These are phyloP conservation scores for Dactylis glomerata DNA, from an alignment of 176 grass and related monocot genomes.

Conservation along the genomic window DNA sequence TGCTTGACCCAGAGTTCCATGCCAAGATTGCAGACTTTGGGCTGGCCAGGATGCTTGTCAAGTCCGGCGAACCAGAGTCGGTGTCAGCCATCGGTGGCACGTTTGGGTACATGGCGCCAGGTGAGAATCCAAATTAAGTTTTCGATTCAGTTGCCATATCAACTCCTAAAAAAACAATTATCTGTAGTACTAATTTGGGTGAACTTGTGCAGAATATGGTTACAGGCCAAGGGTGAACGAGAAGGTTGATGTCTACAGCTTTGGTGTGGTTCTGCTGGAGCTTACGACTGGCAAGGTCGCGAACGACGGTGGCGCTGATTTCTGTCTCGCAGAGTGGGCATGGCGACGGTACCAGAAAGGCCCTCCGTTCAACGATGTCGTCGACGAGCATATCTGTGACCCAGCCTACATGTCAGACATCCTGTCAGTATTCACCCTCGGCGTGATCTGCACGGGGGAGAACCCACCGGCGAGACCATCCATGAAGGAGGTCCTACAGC, in stretches of 20 bases:
- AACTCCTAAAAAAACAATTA: not conserved
- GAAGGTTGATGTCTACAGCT: conserved; percentile 93
- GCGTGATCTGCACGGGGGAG: conserved; percentile 54
- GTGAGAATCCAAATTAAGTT: conserved; percentile 11
- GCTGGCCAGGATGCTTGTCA: conserved; percentile 57
- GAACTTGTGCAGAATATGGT: conserved; percentile 52
- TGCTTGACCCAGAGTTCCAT: conserved; percentile 58
- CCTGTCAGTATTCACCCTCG: not conserved
- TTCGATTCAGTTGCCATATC: not conserved
- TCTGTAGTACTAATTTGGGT: not conserved
- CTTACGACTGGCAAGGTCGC: conserved; percentile 53
- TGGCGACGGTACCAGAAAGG: conserved; percentile 53
- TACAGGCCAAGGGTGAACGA: conserved; percentile 58
- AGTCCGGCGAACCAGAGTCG: conserved; percentile 52
- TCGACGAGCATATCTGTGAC: conserved; percentile 11
- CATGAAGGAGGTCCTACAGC: conserved; percentile 29
- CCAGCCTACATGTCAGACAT: not conserved
- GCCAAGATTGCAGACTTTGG: conserved; percentile 84
- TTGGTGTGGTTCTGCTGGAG: conserved; percentile 82
- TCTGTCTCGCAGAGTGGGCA: conserved; percentile 73
- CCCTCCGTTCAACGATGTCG: conserved; percentile 32
- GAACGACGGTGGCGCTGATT: conserved; percentile 37
- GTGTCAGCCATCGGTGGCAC: conserved; percentile 70
- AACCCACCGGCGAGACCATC: conserved; percentile 36
- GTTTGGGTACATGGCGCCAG: conserved; percentile 86